phyloP scores from a whole-genome alignment of 1,284 basidiomycete genomes.

The Wallemia mellicola region DNA sequence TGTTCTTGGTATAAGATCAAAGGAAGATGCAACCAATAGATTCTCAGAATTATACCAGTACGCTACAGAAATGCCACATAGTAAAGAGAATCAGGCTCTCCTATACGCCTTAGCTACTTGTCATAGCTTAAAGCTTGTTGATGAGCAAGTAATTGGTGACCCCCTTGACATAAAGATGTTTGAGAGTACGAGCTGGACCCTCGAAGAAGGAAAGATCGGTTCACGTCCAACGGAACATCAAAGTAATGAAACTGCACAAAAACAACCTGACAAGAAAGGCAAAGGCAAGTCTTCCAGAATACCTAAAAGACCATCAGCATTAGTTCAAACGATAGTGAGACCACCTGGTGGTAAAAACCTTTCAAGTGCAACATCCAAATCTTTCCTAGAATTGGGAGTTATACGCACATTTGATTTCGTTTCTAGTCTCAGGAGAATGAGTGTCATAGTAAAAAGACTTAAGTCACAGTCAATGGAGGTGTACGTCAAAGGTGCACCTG shows the following conservation, averaged over 20 bases:
- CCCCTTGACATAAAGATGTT: constrained; percentile 73
- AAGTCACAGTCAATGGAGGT: constrained; percentile 88
- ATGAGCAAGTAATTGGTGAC: constrained; percentile 70
- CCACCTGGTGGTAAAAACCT: constrained; percentile 48
- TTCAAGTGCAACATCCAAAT: constrained; percentile 17
- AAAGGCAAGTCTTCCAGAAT: constrained; percentile 18
- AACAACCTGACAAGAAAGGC: constrained; percentile 20
- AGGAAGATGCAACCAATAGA: constrained; percentile 35
- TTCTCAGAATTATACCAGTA: constrained; percentile 80
- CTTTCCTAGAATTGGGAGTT: constrained; percentile 86
- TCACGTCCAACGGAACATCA: constrained; percentile 17
- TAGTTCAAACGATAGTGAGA: constrained; percentile 88
- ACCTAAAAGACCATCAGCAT: constrained; percentile 45
- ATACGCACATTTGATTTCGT: constrained; percentile 93
- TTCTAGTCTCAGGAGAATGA: constrained; percentile 76
- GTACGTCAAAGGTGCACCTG: constrained; percentile 94
- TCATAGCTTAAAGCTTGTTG: constrained; percentile 76
- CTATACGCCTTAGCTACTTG: constrained; percentile 84
- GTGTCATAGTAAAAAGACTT: constrained; percentile 81
- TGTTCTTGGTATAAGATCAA: constrained; percentile 63
- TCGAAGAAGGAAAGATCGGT: constrained; percentile 56
- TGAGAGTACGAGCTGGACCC: constrained; percentile 76
- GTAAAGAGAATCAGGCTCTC: constrained; percentile 41
- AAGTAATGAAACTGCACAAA: constrained; percentile 12
- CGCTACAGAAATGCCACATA: constrained; percentile 49